Conservation (phyloP, 202 grass and related monocot species). For the Sporobolus alterniflorus region DNA sequence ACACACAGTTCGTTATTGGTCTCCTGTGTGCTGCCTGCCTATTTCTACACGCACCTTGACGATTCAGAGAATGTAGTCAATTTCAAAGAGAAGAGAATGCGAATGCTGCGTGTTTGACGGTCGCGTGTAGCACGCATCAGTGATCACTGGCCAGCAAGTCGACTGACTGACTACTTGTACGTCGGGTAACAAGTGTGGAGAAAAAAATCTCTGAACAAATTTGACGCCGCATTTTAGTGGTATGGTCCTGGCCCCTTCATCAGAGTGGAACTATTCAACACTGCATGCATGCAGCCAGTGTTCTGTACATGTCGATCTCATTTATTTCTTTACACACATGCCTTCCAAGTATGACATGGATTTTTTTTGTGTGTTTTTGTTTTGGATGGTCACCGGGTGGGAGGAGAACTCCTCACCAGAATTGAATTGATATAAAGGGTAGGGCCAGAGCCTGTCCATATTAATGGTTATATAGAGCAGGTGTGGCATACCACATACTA, state of each 20-base stretch:
- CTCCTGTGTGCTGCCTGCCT: constrained; percentile 4
- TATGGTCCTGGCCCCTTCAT: no score
- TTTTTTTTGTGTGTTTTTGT: no score
- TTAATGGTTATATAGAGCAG: no score
- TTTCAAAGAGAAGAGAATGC: constrained; percentile 14
- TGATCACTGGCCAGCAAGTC: neutral
- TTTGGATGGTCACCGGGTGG: no score
- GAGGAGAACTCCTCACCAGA: no score
- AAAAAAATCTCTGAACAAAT: neutral
- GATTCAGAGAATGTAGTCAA: constrained; percentile 4
- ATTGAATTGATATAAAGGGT: no score
- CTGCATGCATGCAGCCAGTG: neutral
- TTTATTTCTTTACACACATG: neutral
- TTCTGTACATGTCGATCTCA: neutral
- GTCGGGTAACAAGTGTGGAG: neutral
- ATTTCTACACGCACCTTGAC: constrained; percentile 27
- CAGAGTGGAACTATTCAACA: neutral
- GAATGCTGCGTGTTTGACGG: constrained; percentile 24
- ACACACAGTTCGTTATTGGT: no score
- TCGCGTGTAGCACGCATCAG: neutral
- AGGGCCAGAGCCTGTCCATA: no score
- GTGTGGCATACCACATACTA: no score
- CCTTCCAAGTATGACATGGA: neutral
- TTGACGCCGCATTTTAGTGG: neutral
- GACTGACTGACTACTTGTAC: neutral